A percentile compares a stretch with the other conserved stretches of the same genome.
phyloP scores from a whole-genome alignment of 805 yeast species.

The Priceomyces medius region DNA sequence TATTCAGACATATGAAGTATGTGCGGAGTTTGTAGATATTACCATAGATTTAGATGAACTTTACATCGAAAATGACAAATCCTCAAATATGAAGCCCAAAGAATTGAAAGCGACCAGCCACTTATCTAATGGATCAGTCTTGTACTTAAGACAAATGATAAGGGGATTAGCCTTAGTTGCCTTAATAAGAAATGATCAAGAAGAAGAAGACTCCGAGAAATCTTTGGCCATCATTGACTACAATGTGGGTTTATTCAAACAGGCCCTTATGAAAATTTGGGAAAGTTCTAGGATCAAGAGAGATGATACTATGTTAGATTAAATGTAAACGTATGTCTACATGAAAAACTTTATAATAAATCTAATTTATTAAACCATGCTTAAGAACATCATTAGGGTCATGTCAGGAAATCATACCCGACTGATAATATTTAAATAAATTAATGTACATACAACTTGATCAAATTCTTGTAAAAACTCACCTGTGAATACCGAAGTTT shows the following conservation, averaged over 20 bases:
- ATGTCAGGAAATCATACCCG: slow-evolving; percentile 3
- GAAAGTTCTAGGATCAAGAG: slow-evolving; percentile 34
- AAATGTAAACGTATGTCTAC: too few relatives aligned
- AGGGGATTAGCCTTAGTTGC: slow-evolving; percentile 91
- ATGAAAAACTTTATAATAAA: too few relatives aligned
- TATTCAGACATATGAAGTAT: slow-evolving; percentile 91
- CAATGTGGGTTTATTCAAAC: slow-evolving; percentile 78
- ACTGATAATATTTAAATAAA: neutral
- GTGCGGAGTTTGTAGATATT: slow-evolving; percentile 95
- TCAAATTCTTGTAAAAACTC: neutral
- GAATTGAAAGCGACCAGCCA: slow-evolving; percentile 68
- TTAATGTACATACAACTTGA: neutral
- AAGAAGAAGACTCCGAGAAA: slow-evolving; percentile 34
- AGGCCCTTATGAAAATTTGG: slow-evolving; percentile 74
- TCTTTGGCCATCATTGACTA: slow-evolving; percentile 75
- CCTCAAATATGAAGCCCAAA: slow-evolving; percentile 15
- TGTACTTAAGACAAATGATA: slow-evolving; percentile 87
- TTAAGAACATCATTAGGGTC: neutral
- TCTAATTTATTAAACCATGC: neutral
- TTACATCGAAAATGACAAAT: slow-evolving; percentile 38
- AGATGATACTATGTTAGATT: neutral
- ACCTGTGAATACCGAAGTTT: neutral
- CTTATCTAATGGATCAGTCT: slow-evolving; percentile 77
- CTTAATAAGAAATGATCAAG: slow-evolving; percentile 66
- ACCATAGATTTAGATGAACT: slow-evolving; percentile 82